Percentiles rank a stretch among this genome's conserved stretches.
Conservation (phyloP, 257 asterid species). For the Coffea eugenioides region DNA sequence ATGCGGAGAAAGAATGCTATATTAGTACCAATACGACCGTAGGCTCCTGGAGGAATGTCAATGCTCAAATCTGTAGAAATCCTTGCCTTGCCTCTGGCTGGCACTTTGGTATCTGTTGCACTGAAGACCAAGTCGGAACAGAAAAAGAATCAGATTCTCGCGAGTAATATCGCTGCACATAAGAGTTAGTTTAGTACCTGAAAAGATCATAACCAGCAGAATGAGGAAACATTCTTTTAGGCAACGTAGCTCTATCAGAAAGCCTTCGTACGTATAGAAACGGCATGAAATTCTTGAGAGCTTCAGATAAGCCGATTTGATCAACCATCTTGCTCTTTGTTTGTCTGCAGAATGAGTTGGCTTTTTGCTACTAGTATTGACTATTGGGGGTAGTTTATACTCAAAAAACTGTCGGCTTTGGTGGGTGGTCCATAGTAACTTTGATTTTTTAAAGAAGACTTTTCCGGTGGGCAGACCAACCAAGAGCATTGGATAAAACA, state of each 20-base stretch:
- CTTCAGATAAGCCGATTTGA: constrained; percentile 24
- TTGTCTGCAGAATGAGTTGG: too few species aligned
- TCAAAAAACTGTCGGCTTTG: too few species aligned
- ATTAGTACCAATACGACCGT: constrained; percentile 27
- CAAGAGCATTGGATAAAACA: too few species aligned
- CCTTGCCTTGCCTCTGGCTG: constrained; percentile 29
- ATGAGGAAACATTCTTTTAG: constrained; percentile 49
- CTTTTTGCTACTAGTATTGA: too few species aligned
- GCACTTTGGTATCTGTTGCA: constrained; percentile 21
- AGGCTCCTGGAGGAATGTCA: constrained; percentile 28
- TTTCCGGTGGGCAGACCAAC: too few species aligned
- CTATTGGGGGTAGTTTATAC: too few species aligned
- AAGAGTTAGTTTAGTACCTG: constrained; percentile 29
- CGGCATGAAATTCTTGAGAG: constrained; percentile 20
- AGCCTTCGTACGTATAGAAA: constrained; percentile 50
- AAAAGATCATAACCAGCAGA: constrained; percentile 70
- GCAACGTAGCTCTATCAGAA: constrained; percentile 54
- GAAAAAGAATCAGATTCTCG: background rate
- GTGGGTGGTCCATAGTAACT: too few species aligned
- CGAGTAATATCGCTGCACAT: background rate
- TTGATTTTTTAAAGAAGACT: too few species aligned
- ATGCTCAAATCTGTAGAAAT: constrained; percentile 25
- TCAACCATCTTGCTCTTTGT: constrained; percentile 14
- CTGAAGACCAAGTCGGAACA: background rate
- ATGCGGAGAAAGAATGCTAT: too few species aligned